Evolutionary conservation across 2,329 filamentous ascomycete species (phyloP), one percentile per base, ranked within the genome.

Genomic region (Zymoseptoria tritici): DNA sequence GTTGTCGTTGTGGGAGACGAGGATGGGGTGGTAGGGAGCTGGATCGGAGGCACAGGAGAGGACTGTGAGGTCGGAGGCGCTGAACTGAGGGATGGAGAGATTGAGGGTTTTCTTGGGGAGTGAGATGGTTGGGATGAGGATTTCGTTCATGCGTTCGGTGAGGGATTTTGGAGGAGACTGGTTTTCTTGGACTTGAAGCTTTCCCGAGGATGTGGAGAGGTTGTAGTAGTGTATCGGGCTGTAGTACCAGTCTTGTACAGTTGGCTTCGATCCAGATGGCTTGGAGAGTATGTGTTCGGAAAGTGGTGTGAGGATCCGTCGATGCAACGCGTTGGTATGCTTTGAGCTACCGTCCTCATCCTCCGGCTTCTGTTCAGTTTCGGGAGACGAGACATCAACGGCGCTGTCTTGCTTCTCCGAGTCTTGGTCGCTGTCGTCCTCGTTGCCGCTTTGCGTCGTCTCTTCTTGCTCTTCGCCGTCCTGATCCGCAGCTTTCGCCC

Each of bases 81-180:
- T 56, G 31, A 65, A 63, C 2, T 57, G 59, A 1, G 68, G 70
- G 7, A 71, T 60, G n/a, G 64, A 56, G 24, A 72, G 61, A n/a
- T 67, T 61, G 31, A 62, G 64, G 21, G 73, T 66, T 56, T 74
- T 73, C 56, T 74, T 74, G n/a, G 72, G 72, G 1, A 74, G 59
- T 2, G 63, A 58, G 51, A 73, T 68, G 9, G 64, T 57, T 2
- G 70, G 71, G 1, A 70, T 64, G 31, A 71, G 60, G 21, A 53
- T 42, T 24, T 66, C 60, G 3, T 56, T 26, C 46, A 71, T 68
- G 20, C 65, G 67, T 20, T 65, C 50, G 21, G 60, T 51, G 16
- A 70, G 57, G 9, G 57, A 54, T 6, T 51, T 24, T 60, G 67
- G 5, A 62, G 65, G 9, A 57, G 56, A 19, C 57, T 63, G 13